These are phyloP conservation scores for Microbotryum violaceum DNA, from an alignment of 1,284 basidiomycete species.

Conservation along the genomic window DNA sequence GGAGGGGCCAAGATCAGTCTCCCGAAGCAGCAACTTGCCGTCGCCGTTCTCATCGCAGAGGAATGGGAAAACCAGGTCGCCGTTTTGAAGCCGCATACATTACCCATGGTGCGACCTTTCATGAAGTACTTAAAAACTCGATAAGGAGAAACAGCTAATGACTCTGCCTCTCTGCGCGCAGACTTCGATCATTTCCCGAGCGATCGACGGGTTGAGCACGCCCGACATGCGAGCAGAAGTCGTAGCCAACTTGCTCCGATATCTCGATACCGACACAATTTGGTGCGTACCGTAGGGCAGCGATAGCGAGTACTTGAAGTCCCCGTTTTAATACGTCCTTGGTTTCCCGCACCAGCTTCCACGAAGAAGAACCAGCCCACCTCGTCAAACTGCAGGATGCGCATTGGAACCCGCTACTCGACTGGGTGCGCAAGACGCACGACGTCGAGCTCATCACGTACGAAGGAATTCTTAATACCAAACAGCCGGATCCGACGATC, in stretches of 20 bases:
- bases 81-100: constrained; percentile 76
- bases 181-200: constrained; percentile 83
- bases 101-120: constrained; percentile 65
- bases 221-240: constrained; percentile 57
- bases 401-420: constrained; percentile 82
- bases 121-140: background rate
- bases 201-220: constrained; percentile 70
- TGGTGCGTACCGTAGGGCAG: constrained; percentile 52
- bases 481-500: constrained; percentile 62
- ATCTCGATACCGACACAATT: constrained; percentile 92
- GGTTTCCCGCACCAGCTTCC: constrained; percentile 54
- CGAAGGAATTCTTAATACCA: constrained; percentile 58
- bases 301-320: background rate
- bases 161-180: constrained; percentile 37
- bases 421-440: constrained; percentile 65
- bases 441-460: constrained; percentile 61
- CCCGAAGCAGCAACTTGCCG: constrained; percentile 57
- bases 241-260: constrained; percentile 65
- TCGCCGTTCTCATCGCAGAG: constrained; percentile 74
- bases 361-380: constrained; percentile 63
- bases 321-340: background rate
- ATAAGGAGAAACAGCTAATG: background rate
- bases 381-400: constrained; percentile 72
- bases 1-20: constrained; percentile 64
- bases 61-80: constrained; percentile 94